Evolutionary conservation across 2,329 filamentous ascomycete genomes (phyloP), one percentile per base, ranked within the genome.

Genomic region (Pseudogymnoascus sp.): DNA sequence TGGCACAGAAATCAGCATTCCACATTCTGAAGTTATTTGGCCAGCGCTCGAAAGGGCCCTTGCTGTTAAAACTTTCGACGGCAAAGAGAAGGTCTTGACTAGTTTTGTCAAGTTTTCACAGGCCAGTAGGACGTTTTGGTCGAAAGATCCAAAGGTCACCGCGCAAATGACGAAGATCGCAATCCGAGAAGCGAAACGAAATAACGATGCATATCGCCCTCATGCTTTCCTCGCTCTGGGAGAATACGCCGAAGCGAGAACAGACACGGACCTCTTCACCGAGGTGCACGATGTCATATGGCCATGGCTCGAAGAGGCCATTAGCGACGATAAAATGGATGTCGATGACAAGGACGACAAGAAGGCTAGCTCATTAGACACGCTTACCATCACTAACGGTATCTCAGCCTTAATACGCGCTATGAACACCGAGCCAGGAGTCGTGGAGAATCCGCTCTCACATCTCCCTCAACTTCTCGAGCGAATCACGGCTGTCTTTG

Each of bases 51-150:
- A 97, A 67, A 91, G 89, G 71, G 86, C 90, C 1, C 77, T 97
- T 42, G 84, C 86, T 2, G 86, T 96, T 11, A 97, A 97, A 80
- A 96, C 93, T 0, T 99, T 96, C 81, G 83, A 89, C 0, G 91
- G 91, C 21, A 99, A 99, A 73, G 92, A 97, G 75, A 87, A 86
- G 68, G 84, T 99, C 33, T 80, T 97, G 2, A 82, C 86, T 46
- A 88, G 90, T 5, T 91, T 95, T 74, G 88, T 91, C 3, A 83
- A 86, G 64, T 95, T 97, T 69, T 86, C 89, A 0, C 82, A 85
- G 70, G 85, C 87, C 66, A 84, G 83, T 0, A 82, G 81, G 67
- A 75, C 74, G 7, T 77, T 90, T 31, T 87, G 86, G 79, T 76
- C 79, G 56, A 73, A 75, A 5, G 82, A 88, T 67, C 65, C 72